Conservation (phyloP, 2,329 filamentous ascomycete species). For the Berkeleyomyces basicola region DNA sequence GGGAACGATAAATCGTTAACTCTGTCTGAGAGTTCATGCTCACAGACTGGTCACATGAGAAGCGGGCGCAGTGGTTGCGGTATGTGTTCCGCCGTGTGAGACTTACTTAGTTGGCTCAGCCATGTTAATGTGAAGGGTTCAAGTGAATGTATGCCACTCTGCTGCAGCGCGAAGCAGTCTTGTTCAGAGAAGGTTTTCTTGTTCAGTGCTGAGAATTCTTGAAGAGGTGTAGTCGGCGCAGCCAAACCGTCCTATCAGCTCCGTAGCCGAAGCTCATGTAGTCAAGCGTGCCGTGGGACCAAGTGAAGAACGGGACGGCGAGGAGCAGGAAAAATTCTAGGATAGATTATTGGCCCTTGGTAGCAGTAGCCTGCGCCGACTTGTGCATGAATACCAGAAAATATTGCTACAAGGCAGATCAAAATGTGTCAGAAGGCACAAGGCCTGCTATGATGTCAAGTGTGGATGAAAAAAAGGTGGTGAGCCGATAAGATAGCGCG, state of each 20-base stretch:
- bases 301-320: not conserved
- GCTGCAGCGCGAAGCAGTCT: not conserved
- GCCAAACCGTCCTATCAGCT: not conserved
- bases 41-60: not conserved
- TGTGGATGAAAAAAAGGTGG: not conserved
- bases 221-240: not conserved
- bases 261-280: not conserved
- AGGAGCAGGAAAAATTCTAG: not conserved
- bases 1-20: not conserved
- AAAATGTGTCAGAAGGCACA: not conserved
- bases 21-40: not conserved
- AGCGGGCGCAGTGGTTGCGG: not conserved
- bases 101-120: constrained; percentile 1
- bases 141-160: not conserved
- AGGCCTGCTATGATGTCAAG: not conserved
- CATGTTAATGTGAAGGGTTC: not conserved
- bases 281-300: not conserved
- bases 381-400: not conserved
- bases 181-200: not conserved
- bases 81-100: not conserved
- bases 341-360: not conserved
- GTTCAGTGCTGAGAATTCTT: not conserved
- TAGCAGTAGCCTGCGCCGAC: not conserved
- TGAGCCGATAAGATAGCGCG: not conserved
- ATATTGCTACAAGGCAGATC: not conserved